These are phyloP conservation scores for Populus ilicifolia DNA, from an alignment of 345 rosid genomes.

Conservation along the genomic window DNA sequence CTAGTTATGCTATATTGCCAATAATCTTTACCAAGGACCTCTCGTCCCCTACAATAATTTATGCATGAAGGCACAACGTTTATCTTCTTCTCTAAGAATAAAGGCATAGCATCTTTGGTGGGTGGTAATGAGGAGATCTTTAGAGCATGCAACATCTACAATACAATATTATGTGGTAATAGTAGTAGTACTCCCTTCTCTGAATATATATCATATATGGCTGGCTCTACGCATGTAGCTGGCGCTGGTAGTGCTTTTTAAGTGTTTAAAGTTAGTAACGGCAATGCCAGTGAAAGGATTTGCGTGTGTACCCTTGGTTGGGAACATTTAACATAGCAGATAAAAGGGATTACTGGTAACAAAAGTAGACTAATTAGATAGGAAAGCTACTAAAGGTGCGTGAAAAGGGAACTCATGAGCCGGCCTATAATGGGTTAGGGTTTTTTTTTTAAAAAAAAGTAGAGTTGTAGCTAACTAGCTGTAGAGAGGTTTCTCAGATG, in stretches of 20 bases:
- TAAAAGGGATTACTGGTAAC: neutral
- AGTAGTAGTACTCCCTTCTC: too few species aligned
- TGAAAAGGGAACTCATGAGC: slow-evolving; percentile 35
- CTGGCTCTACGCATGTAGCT: neutral
- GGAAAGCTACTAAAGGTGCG: slow-evolving; percentile 23
- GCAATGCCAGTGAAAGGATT: slow-evolving; percentile 8
- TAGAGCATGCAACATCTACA: too few species aligned
- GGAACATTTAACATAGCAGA: slow-evolving; percentile 21
- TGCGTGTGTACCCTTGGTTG: slow-evolving; percentile 19
- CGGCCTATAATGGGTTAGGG: slow-evolving; percentile 52
- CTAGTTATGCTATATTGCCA: slow-evolving; percentile 20
- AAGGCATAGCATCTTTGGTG: too few species aligned
- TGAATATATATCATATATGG: neutral
- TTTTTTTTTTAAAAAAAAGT: neutral
- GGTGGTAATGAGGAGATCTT: too few species aligned
- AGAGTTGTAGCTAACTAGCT: neutral
- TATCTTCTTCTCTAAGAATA: too few species aligned
- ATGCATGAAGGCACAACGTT: too few species aligned
- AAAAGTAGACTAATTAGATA: slow-evolving; percentile 26
- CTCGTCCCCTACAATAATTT: neutral
- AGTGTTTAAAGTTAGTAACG: slow-evolving; percentile 17
- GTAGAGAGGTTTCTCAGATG: slow-evolving; percentile 9
- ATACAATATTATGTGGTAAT: too few species aligned
- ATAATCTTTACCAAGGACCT: slow-evolving; percentile 12
- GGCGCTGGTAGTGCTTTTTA: slow-evolving; percentile 5